phyloP scores from a whole-genome alignment of 345 rosid genomes.

The Euphorbia peplus region DNA sequence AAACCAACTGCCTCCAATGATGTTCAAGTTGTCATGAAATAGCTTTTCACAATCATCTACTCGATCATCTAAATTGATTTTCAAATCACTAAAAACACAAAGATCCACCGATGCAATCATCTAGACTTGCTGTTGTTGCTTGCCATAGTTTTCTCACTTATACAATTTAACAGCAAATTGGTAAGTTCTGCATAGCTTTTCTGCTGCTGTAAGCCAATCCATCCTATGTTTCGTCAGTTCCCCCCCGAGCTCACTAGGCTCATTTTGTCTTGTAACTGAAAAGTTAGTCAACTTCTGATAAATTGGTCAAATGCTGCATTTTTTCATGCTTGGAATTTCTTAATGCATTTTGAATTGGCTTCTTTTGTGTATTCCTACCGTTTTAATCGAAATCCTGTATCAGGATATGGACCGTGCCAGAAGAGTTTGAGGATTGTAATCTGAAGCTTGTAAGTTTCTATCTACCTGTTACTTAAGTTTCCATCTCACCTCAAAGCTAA shows the following conservation, averaged over 20 bases:
- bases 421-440: constrained; percentile 30
- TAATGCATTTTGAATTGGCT: neutral
- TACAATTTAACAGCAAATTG: neutral
- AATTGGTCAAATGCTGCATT: neutral
- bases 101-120: too few relatives aligned
- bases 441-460: constrained; percentile 38
- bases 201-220: neutral
- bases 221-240: neutral
- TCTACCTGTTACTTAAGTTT: neutral
- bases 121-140: too few relatives aligned
- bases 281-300: neutral
- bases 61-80: neutral
- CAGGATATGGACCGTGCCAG: constrained; percentile 47
- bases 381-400: constrained; percentile 18
- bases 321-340: neutral
- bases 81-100: too few relatives aligned
- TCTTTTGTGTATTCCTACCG: neutral
- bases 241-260: neutral
- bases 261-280: neutral
- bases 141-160: neutral
- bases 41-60: neutral
- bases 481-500: too few relatives aligned
- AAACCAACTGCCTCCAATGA: neutral
- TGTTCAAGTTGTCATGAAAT: neutral
- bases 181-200: neutral